Conservation (phyloP, 441 rosid species). For the Hura crepitans region DNA sequence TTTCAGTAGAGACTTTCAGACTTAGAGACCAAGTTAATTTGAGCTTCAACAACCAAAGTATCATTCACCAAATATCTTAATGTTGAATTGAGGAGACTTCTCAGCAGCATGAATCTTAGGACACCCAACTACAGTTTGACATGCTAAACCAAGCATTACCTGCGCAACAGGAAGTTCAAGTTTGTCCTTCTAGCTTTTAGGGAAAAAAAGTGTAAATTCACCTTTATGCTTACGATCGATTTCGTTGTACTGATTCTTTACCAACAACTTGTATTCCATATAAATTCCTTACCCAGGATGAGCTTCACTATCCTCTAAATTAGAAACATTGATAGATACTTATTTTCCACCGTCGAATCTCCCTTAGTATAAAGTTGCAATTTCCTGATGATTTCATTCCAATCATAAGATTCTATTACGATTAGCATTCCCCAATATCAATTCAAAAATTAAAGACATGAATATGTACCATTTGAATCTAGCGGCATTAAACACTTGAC, state of each 20-base stretch:
- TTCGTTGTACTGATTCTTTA: neutral
- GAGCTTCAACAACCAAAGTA: conserved; percentile 1
- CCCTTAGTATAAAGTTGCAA: conserved; percentile 16
- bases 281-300: conserved; percentile 4
- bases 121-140: neutral
- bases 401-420: neutral
- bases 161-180: neutral
- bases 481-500: conserved; percentile 1
- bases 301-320: neutral
- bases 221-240: conserved; percentile 8
- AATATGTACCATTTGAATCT: conserved; percentile 18
- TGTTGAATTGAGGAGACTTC: neutral
- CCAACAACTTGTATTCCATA: conserved; percentile 8
- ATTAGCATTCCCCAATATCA: neutral
- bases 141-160: neutral
- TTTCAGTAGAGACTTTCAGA: neutral
- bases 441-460: neutral
- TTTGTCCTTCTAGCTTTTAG: too few species aligned
- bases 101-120: neutral
- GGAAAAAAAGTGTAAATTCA: too few species aligned
- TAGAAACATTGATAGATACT: neutral
- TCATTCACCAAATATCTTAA: neutral
- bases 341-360: neutral
- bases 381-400: conserved; percentile 12
- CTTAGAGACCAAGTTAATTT: conserved; percentile 12